These are phyloP conservation scores for Yamadazyma kanchanaburiensis DNA, from an alignment of 1,139 yeast genomes.

Conservation along the genomic window DNA sequence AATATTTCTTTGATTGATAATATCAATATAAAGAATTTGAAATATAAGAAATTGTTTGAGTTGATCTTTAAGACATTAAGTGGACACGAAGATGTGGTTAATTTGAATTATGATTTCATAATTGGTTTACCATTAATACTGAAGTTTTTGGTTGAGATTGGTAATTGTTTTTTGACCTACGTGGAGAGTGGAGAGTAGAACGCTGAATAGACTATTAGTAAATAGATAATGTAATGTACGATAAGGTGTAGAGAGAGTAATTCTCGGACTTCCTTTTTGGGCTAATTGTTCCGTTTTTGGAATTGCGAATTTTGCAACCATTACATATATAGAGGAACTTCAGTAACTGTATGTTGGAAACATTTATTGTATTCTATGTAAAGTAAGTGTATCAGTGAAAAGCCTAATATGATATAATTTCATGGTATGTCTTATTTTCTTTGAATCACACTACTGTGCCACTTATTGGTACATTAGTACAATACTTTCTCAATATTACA, in stretches of 20 bases:
- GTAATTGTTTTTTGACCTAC: constrained; percentile 20
- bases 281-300: no score
- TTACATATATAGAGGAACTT: no score
- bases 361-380: no score
- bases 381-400: no score
- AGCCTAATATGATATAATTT: no score
- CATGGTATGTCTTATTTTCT: no score
- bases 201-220: background rate
- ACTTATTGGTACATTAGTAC: no score
- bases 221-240: background rate
- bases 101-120: constrained; percentile 42
- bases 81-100: constrained; percentile 23
- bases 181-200: constrained; percentile 9
- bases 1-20: constrained; percentile 35
- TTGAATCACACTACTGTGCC: no score
- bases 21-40: constrained; percentile 35
- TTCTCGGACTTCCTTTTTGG: no score
- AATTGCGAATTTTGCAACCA: no score
- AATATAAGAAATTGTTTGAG: constrained; percentile 40
- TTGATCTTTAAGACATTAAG: constrained; percentile 32
- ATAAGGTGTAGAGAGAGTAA: background rate
- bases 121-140: constrained; percentile 19
- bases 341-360: no score
- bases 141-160: constrained; percentile 20
- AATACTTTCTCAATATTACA: no score